Base-by-base conservation (phyloP, 1,284 basidiomycete genomes). In the Microstroma glucosiphilum region DNA sequence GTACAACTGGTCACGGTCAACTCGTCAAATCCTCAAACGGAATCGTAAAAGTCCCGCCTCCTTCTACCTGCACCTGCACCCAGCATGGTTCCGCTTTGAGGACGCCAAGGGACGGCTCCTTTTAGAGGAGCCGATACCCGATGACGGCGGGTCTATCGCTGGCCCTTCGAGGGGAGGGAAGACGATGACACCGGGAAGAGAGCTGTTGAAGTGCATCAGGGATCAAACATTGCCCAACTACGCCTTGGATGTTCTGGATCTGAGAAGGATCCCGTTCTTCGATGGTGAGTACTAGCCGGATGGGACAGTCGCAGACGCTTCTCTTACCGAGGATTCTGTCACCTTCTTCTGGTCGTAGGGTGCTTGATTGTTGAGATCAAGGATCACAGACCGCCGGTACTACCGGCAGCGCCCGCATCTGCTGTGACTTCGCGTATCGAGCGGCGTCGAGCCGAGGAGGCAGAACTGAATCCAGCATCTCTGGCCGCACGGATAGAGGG, bases 361-460 rank as follows among this genome's bases (percentile, higher is more conserved):
- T 76, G 73, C 42, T 37, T 78, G 11, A 64, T 78, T 12, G 70
- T 77, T 12, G 76, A 78, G 53, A 68, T 78, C 1, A 76, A 77
- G 53, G 76, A 78, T 46, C 76, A 78, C 57, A 65, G 76, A 12
- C 48, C 43, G 17, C 57, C 43, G 6, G 60, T 25, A n/a, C 13
- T 37, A 23, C 40, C 37, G 26, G 17, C 43, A 21, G 17, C 21
- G 8, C 51, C 51, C 13, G 51, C 51, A 19, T 26, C 51, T 25
- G 17, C 21, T 23, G n/a, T 6, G 46, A n/a, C 46, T 3, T n/a
- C n/a, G n/a, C 17, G n/a, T 23, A 23, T 48, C 46, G 46, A 48
- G 23, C 46, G 23, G 23, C 23, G n/a, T 48, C n/a, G 46, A n/a
- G 46, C 46, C 17, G 46, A 48, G 21, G 43, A 48, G 43, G 17